Conservation (phyloP, 257 asterid species). For the Parsonsia alboflavescens region DNA sequence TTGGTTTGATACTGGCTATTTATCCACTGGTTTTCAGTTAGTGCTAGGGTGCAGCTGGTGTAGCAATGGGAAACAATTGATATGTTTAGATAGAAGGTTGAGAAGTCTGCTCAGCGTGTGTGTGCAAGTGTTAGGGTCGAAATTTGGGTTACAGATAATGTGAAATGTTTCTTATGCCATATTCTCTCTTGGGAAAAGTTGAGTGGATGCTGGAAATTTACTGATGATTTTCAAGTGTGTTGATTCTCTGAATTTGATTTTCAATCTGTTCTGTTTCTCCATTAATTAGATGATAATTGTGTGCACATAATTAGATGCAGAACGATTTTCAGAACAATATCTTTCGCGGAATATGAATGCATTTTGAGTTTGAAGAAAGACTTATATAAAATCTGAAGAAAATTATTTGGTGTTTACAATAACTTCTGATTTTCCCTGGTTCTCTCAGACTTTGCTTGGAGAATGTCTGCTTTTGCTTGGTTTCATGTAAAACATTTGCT, state of each 20-base stretch:
- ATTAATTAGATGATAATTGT: not conserved
- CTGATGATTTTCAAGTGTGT: not conserved
- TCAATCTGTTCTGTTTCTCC: not conserved
- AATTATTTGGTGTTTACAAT: not conserved
- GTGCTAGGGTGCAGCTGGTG: not conserved
- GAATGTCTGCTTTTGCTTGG: conserved; percentile 6
- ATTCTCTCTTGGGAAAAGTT: not conserved
- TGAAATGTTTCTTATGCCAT: not conserved
- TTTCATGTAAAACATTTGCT: conserved; percentile 8
- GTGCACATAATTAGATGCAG: not conserved
- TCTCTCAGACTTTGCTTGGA: not conserved
- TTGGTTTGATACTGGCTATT: not conserved
- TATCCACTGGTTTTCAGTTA: not conserved
- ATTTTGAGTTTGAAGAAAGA: not conserved
- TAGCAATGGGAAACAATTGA: not conserved
- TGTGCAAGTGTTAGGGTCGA: not conserved
- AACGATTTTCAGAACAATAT: not conserved
- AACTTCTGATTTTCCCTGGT: not conserved
- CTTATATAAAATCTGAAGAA: not conserved
- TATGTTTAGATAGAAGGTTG: not conserved
- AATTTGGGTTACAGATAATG: not conserved
- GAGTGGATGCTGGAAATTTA: not conserved
- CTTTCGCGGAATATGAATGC: not conserved
- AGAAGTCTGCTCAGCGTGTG: not conserved
- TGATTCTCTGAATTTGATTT: not conserved